Conservation (phyloP, 768 basidiomycete species). For the Coprinopsis marcescibilis region DNA sequence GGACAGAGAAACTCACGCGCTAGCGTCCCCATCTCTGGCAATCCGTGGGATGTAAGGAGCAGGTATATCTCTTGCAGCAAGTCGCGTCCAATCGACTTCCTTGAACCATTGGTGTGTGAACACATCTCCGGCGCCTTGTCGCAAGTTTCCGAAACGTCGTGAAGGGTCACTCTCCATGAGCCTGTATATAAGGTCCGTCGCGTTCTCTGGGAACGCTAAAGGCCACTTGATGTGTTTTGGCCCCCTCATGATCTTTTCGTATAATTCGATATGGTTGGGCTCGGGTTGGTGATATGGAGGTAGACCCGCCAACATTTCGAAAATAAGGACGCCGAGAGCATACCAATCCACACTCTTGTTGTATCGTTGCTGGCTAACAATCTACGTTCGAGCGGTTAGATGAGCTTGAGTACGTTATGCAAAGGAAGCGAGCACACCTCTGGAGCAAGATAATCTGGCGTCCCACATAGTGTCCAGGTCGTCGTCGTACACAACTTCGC, state of each 20-base stretch:
- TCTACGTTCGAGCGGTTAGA: constrained; percentile 32
- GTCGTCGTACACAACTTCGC: constrained; percentile 83
- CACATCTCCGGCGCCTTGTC: constrained; percentile 84
- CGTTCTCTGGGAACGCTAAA: constrained; percentile 59
- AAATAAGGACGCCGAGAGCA: constrained; percentile 93
- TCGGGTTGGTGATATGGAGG: constrained; percentile 92
- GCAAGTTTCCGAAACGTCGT: constrained; percentile 85
- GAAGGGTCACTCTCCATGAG: constrained; percentile 87
- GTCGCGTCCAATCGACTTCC: constrained; percentile 87
- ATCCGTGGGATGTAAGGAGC: constrained; percentile 95
- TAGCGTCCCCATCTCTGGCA: constrained; percentile 89
- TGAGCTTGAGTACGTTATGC: not conserved
- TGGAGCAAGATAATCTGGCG: constrained; percentile 95
- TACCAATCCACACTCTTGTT: constrained; percentile 99
- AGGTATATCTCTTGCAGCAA: constrained; percentile 80
- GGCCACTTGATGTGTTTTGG: constrained; percentile 78
- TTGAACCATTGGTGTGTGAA: constrained; percentile 92
- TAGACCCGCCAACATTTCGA: constrained; percentile 95
- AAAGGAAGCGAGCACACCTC: constrained; percentile 47
- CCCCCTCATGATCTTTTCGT: constrained; percentile 85
- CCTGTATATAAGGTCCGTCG: constrained; percentile 84
- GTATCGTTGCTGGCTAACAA: constrained; percentile 78
- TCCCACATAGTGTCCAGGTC: constrained; percentile 95
- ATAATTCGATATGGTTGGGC: constrained; percentile 78
- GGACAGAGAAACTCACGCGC: constrained; percentile 58